Base-by-base conservation (phyloP, 352 stramenopile genomes). In the Aphanomyces astaci region DNA sequence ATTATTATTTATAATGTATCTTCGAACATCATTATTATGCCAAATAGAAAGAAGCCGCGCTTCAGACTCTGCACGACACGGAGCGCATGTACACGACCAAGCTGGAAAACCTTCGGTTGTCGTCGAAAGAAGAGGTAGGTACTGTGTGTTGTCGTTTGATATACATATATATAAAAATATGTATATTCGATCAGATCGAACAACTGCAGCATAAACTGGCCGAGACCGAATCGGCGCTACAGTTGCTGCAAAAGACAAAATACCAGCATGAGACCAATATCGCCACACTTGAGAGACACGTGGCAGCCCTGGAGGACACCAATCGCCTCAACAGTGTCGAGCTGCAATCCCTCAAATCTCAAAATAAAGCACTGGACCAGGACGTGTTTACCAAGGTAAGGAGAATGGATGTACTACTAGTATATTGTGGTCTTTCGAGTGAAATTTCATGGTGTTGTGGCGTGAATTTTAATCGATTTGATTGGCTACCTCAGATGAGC, bases 311-410 rank as follows among this genome's bases (percentile, higher is more conserved):
- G 3, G 74, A 64, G 19, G 77, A 78, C 15, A 73, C 74, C 10
- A 89, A 78, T 53, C 76, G 62, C 40, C 43, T 59, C 0, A 63
- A 89, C 0, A 72, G 68, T 2, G 72, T 73, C 4, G 82, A 92
- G 62, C 55, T 94, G 11, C 76, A 84, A 36, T 64, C 73, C 15
- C 52, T 94, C 7, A 82, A 84, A 22, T 68, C 64, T 17, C 71
- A 90, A 43, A 94, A 92, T 69, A 92, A 94, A 69, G 65, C 78
- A n/a, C 70, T 94, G n/a, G 86, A 94, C 57, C 78, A 92, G 56
- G 80, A 82, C 5, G 73, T 79, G 0, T 94, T 94, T 62, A 56
- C 46, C 28, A 67, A 67, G 45, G 60, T 67, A 22, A 3, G 1
- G 7, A 33, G 33, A 4, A 28, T 9, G 1, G 30, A 22, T 62